Evolutionary conservation across 164 flowering plant species (phyloP).

Genomic region (Aristolochia contorta): DNA sequence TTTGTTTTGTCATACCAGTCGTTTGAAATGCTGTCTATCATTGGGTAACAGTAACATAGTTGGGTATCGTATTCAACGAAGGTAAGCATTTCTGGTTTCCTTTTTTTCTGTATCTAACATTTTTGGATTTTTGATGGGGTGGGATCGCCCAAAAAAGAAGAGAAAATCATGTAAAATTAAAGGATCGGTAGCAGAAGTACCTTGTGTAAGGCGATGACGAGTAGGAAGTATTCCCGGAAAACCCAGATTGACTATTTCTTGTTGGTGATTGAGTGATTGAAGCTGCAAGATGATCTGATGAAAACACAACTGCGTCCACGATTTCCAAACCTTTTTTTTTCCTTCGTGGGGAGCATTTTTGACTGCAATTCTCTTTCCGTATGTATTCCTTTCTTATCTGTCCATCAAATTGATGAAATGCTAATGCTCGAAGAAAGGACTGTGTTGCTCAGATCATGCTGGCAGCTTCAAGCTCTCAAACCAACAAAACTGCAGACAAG

Average conservation of each 20-base stretch:
- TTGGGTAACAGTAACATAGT: too few relatives aligned
- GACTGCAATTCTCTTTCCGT: not conserved
- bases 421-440: not conserved
- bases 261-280: slow-evolving; percentile 53
- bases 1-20: too few relatives aligned
- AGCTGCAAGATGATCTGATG: slow-evolving; percentile 65
- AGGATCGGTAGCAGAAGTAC: too few relatives aligned
- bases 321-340: not conserved
- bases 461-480: slow-evolving; percentile 79
- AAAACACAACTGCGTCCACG: slow-evolving; percentile 1
- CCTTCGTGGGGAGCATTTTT: not conserved
- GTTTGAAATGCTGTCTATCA: too few relatives aligned
- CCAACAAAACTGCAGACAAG: slow-evolving; percentile 28
- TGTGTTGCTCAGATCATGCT: slow-evolving; percentile 59
- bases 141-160: not conserved
- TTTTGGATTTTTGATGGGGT: too few relatives aligned
- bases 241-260: slow-evolving; percentile 2
- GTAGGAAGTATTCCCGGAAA: not conserved
- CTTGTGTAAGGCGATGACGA: too few relatives aligned
- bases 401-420: not conserved
- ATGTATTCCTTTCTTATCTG: not conserved
- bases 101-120: too few relatives aligned
- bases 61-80: too few relatives aligned
- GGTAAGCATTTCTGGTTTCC: too few relatives aligned
- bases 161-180: not conserved